These are phyloP conservation scores for Nematocida ausubeli DNA, from an alignment of 371 early-diverging fungal genomes.

Conservation along the genomic window DNA sequence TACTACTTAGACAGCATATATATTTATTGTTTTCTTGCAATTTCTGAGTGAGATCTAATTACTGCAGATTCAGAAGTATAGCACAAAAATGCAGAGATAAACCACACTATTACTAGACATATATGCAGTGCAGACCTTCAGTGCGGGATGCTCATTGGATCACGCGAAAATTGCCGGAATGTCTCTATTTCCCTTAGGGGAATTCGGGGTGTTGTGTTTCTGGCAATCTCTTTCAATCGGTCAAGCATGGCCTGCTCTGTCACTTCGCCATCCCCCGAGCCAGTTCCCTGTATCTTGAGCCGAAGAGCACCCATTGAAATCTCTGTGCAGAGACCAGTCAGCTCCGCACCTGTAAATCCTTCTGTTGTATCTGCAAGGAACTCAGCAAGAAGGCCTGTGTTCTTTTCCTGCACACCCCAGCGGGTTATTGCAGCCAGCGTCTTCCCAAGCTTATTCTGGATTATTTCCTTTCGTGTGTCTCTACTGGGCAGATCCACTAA, in stretches of 20 bases:
- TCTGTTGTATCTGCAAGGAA: neutral
- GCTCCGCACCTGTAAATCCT: constrained; percentile 40
- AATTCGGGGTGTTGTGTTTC: neutral
- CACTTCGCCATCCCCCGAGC: neutral
- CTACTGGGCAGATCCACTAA: constrained; percentile 76
- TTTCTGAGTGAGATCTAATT: too few species aligned
- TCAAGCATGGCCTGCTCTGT: neutral
- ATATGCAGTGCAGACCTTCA: too few species aligned
- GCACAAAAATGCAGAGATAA: too few species aligned
- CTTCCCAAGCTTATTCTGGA: constrained; percentile 74
- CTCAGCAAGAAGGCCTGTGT: neutral
- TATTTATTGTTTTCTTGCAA: too few species aligned
- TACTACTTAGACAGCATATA: too few species aligned
- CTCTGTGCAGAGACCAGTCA: constrained; percentile 8
- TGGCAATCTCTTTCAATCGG: neutral
- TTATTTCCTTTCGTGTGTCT: constrained; percentile 83
- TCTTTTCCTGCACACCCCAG: neutral
- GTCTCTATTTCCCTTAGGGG: constrained; percentile 6
- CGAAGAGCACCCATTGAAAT: constrained; percentile 12
- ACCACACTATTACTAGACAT: too few species aligned
- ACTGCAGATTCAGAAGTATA: too few species aligned
- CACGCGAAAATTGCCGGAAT: neutral
- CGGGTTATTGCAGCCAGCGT: neutral
- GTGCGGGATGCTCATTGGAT: neutral
- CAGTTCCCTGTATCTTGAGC: neutral